Conservation (phyloP, 108 stramenopile genomes). For the Nitzschia inconspicua region DNA sequence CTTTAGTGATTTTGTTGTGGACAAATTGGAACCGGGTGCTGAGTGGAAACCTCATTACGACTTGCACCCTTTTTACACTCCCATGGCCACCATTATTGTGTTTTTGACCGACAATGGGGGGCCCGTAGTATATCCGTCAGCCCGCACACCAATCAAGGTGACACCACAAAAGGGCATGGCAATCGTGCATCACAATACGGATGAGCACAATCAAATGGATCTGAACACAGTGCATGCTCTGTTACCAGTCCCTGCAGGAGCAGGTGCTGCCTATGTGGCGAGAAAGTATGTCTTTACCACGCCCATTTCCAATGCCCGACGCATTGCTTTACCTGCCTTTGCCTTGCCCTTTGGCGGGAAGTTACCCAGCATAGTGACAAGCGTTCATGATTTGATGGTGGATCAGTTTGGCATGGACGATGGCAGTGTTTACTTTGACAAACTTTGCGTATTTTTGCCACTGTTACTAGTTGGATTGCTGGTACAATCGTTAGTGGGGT, state of each 20-base stretch:
- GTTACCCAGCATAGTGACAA: constrained; percentile 44
- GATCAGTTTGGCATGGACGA: constrained; percentile 71
- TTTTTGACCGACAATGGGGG: constrained; percentile 67
- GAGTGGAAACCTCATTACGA: constrained; percentile 67
- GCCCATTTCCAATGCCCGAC: constrained; percentile 49
- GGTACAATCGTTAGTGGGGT: constrained; percentile 34
- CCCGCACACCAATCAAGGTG: constrained; percentile 57
- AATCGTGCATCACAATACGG: constrained; percentile 84
- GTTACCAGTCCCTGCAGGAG: constrained; percentile 25
- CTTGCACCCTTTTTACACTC: constrained; percentile 30
- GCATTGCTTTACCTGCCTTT: constrained; percentile 71
- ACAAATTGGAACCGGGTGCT: constrained; percentile 55
- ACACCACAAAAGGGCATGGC: constrained; percentile 71
- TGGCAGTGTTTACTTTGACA: constrained; percentile 67
- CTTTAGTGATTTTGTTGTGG: constrained; percentile 75
- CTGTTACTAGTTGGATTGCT: constrained; percentile 42
- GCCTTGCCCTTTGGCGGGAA: constrained; percentile 65
- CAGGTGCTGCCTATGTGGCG: constrained; percentile 57
- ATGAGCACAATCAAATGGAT: constrained; percentile 68
- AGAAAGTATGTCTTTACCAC: constrained; percentile 75
- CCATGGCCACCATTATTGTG: constrained; percentile 77
- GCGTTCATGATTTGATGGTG: constrained; percentile 49
- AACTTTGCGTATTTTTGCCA: constrained; percentile 64
- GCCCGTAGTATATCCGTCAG: constrained; percentile 59
- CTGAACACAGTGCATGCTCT: constrained; percentile 60